A percentile compares a stretch with the other conserved stretches of the same genome.
Evolutionary conservation across 2,329 filamentous ascomycete species (phyloP).

Genomic region (Botrytis fabae): DNA sequence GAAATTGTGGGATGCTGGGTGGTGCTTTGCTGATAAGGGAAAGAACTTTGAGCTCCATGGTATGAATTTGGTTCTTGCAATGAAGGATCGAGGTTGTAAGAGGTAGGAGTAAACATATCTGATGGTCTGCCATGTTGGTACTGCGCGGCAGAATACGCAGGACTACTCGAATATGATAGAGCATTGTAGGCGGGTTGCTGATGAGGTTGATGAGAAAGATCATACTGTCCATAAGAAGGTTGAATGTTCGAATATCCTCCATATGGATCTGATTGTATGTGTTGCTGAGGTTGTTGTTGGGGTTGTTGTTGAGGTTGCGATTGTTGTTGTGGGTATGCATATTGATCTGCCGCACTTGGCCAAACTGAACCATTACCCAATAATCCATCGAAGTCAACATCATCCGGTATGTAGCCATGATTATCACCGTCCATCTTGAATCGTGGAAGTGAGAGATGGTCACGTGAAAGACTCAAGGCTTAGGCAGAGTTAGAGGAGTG

Average conservation of each 20-base stretch:
- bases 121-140: constrained; percentile 35
- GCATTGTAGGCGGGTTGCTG: constrained; percentile 33
- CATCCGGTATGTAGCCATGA: constrained; percentile 35
- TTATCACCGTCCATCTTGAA: constrained; percentile 37
- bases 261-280: constrained; percentile 31
- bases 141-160: constrained; percentile 34
- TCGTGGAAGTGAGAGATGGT: not conserved
- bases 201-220: constrained; percentile 34
- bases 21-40: constrained; percentile 32
- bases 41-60: constrained; percentile 33
- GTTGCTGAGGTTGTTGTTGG: constrained; percentile 12
- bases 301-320: not conserved
- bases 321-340: constrained; percentile 31
- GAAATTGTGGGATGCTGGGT: constrained; percentile 34
- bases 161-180: constrained; percentile 33
- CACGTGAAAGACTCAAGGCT: not conserved
- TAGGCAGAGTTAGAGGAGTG: too few relatives aligned
- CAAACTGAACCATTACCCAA: constrained; percentile 33
- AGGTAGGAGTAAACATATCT: constrained; percentile 33
- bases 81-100: constrained; percentile 36
- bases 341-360: constrained; percentile 31
- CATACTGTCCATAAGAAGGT: constrained; percentile 32
- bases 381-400: constrained; percentile 37
- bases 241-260: constrained; percentile 30
- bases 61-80: constrained; percentile 33